Base-by-base conservation (phyloP, 768 basidiomycete genomes). In the Myochromella boudieri region DNA sequence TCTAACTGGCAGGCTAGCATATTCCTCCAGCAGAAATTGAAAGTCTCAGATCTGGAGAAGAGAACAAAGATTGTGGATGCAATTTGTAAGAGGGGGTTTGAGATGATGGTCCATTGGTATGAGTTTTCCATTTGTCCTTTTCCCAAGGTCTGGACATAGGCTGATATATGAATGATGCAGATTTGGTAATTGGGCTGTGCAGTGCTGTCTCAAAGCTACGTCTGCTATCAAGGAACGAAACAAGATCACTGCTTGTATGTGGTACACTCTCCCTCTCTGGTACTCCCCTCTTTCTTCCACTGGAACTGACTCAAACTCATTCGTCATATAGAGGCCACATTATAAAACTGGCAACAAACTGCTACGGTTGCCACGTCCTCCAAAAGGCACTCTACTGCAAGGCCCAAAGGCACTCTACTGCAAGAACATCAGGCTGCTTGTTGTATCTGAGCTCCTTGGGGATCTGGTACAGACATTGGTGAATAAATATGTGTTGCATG, bases 331-430 rank as follows among this genome's bases (percentile, higher is more conserved):
- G 90, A 42, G 86, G 89, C 5, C 83, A 86, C 21, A 81, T 93
- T 42, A 90, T 92, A 10, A 91, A 93, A 24, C 79, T 93, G 26
- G 88, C 91, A 0, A 91, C 85, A 10, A 92, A 92, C 52, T 92
- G 90, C 59, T 92, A 92, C 55, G 91, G 90, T 3, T 92, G 90
- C 37, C 90, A 93, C 57, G 90, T 92, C 29, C 74, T 93, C 1
- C 90, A 93, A 60, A 92, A 93, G 64, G 91, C 90, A n/a, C 79
- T 92, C 26, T 91, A 93, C 58, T 93, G 91, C 59, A 91, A 93
- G 55, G 91, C n/a, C n/a, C n/a, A n/a, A n/a, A n/a, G n/a, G n/a
- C n/a, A n/a, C n/a, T n/a, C n/a, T n/a, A n/a, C n/a, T n/a, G n/a
- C n/a, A n/a, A 93, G 64, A 91, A 92, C 45, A 83, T 91, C 33